These are phyloP conservation scores for Nemania diffusa DNA, from an alignment of 2,329 filamentous ascomycete species.

Conservation along the genomic window DNA sequence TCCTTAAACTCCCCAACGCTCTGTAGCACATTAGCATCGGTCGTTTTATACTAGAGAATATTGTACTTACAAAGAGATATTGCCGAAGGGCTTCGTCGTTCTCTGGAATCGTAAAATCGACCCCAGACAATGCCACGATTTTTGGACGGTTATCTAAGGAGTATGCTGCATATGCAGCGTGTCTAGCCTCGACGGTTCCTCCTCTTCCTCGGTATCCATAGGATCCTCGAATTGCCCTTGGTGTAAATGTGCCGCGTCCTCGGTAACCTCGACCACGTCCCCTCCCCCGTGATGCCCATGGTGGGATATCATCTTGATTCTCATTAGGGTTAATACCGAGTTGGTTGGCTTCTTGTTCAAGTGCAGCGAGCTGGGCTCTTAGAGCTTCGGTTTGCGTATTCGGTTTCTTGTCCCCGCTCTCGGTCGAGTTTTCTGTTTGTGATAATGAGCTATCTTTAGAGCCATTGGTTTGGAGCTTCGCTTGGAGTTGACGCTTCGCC, in stretches of 20 bases:
- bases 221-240: slow-evolving; percentile 54
- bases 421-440: slow-evolving; percentile 38
- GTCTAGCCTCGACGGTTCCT: slow-evolving; percentile 50
- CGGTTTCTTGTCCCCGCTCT: slow-evolving; percentile 46
- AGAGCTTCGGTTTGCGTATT: slow-evolving; percentile 69
- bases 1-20: slow-evolving; percentile 71
- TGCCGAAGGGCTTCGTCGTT: slow-evolving; percentile 77
- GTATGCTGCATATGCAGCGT: slow-evolving; percentile 68
- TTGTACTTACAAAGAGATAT: slow-evolving; percentile 71
- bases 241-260: slow-evolving; percentile 51
- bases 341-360: slow-evolving; percentile 77
- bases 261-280: slow-evolving; percentile 54
- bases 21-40: slow-evolving; percentile 53
- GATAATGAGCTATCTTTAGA: slow-evolving; percentile 41
- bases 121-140: slow-evolving; percentile 71
- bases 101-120: slow-evolving; percentile 69
- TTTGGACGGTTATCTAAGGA: slow-evolving; percentile 81
- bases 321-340: slow-evolving; percentile 73
- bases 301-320: slow-evolving; percentile 55
- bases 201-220: slow-evolving; percentile 60
- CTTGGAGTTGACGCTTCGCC: slow-evolving; percentile 70
- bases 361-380: slow-evolving; percentile 75
- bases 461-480: slow-evolving; percentile 68
- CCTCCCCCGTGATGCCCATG: slow-evolving; percentile 52
- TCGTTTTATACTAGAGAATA: slow-evolving; percentile 19